These are phyloP conservation scores for Sordaria brevicollis DNA, from an alignment of 495 filamentous ascomycete species.

Conservation along the genomic window DNA sequence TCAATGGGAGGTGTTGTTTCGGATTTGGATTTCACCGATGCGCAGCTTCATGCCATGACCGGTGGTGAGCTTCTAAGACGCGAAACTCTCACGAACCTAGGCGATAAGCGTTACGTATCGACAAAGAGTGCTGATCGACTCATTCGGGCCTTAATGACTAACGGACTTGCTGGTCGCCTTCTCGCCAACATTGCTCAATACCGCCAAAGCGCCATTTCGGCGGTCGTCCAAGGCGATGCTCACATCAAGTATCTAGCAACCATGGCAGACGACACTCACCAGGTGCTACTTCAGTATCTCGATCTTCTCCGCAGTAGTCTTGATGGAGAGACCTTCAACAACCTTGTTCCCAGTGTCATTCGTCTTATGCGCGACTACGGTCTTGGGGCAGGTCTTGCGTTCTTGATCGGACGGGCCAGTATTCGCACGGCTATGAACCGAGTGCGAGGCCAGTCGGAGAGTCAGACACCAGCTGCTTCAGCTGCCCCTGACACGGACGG, in stretches of 20 bases:
- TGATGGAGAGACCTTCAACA: slow-evolving; percentile 66
- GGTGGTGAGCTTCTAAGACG: slow-evolving; percentile 70
- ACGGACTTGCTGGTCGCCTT: slow-evolving; percentile 61
- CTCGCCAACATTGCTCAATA: slow-evolving; percentile 87
- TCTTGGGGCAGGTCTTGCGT: slow-evolving; percentile 73
- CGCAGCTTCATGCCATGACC: slow-evolving; percentile 74
- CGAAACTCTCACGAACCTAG: slow-evolving; percentile 64
- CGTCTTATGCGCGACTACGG: slow-evolving; percentile 69
- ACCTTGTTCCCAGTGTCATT: slow-evolving; percentile 63
- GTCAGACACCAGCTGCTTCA: slow-evolving; percentile 13
- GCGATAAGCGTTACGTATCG: slow-evolving; percentile 65
- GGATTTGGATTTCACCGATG: slow-evolving; percentile 74
- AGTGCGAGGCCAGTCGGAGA: slow-evolving; percentile 10
- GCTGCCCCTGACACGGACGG: slow-evolving; percentile 27
- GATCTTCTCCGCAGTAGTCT: slow-evolving; percentile 79
- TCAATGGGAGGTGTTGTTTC: slow-evolving; percentile 90
- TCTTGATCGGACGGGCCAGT: slow-evolving; percentile 70
- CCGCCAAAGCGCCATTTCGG: slow-evolving; percentile 67
- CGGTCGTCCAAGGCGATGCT: slow-evolving; percentile 50
- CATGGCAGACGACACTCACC: slow-evolving; percentile 81
- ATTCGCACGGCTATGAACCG: slow-evolving; percentile 38
- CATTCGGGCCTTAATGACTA: slow-evolving; percentile 65
- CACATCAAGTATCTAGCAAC: slow-evolving; percentile 76
- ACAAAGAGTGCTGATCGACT: slow-evolving; percentile 58
- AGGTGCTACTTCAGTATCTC: slow-evolving; percentile 74